Evolutionary conservation across 257 asterid species (phyloP).

Genomic region (Solanum verrucosum): DNA sequence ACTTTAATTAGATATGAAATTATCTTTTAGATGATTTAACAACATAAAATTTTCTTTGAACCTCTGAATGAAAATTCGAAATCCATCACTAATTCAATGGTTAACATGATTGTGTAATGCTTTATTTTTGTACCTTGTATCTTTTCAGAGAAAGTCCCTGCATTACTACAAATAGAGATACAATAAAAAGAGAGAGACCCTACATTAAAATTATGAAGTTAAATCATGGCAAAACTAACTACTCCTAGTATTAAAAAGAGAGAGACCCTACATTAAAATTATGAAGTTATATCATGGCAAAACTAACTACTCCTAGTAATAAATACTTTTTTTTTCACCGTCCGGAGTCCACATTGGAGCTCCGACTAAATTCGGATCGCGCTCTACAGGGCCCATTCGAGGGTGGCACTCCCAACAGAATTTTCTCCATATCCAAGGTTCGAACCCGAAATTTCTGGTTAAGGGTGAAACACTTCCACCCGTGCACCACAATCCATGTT

Average conservation of each 20-base stretch:
- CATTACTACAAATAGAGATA: background rate
- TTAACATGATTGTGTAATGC: background rate
- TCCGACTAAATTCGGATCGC: rapidly evolving
- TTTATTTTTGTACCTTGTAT: background rate
- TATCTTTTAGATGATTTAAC: background rate
- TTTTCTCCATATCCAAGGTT: no score
- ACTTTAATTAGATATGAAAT: background rate
- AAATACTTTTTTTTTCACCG: rapidly evolving
- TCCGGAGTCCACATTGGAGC: no score
- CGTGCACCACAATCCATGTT: background rate
- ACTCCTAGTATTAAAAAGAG: background rate
- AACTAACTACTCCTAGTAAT: background rate
- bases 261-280: background rate
- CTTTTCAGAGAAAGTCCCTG: background rate
- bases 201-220: background rate
- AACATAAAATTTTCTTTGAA: background rate
- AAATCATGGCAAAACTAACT: background rate
- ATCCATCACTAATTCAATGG: background rate
- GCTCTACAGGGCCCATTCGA: no score
- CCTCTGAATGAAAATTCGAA: rapidly evolving
- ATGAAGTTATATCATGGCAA: background rate
- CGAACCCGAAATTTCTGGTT: no score
- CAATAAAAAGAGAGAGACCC: background rate
- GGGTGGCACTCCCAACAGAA: background rate
- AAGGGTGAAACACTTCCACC: no score